Conservation (phyloP, 495 filamentous ascomycete species). For the Pyrenula aspistea region DNA sequence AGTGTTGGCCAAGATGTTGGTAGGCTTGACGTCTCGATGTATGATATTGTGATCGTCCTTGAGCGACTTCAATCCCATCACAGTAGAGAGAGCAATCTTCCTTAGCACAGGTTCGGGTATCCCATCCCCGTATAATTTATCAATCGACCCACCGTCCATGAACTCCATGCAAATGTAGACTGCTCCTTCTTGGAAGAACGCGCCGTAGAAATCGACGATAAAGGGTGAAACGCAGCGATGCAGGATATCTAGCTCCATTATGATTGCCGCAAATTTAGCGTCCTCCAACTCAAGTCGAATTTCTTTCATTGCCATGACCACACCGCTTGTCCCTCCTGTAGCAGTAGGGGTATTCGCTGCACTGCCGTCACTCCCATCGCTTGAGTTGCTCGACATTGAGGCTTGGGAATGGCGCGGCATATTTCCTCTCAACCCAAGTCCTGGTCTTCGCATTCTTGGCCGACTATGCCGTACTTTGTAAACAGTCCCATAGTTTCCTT, state of each 20-base stretch:
- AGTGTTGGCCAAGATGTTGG: slow-evolving; percentile 88
- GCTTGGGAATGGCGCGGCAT: slow-evolving; percentile 22
- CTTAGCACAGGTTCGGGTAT: slow-evolving; percentile 81
- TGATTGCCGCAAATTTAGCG: slow-evolving; percentile 90
- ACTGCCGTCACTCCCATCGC: slow-evolving; percentile 13
- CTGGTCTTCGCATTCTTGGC: slow-evolving; percentile 65
- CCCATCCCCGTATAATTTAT: slow-evolving; percentile 90
- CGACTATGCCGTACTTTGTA: slow-evolving; percentile 88
- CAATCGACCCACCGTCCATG: slow-evolving; percentile 98
- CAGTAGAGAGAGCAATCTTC: slow-evolving; percentile 83
- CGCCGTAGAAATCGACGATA: slow-evolving; percentile 97
- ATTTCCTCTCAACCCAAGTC: slow-evolving; percentile 59
- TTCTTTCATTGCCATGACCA: slow-evolving; percentile 99
- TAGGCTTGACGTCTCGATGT: slow-evolving; percentile 96
- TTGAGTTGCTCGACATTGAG: slow-evolving; percentile 10
- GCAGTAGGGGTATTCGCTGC: slow-evolving; percentile 9
- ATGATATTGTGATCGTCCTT: slow-evolving; percentile 99
- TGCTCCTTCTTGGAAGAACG: slow-evolving; percentile 97
- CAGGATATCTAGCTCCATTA: slow-evolving; percentile 95
- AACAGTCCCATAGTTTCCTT: slow-evolving; percentile 97
- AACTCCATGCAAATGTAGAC: slow-evolving; percentile 99
- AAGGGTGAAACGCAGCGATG: slow-evolving; percentile 91
- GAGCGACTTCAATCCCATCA: slow-evolving; percentile 80
- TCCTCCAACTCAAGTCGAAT: slow-evolving; percentile 95
- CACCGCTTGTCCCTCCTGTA: slow-evolving; percentile 37